Percentiles rank a stretch among this genome's conserved stretches.
Evolutionary conservation across 768 basidiomycete genomes (phyloP).

Genomic region (Porpolomopsis calyptriformis): DNA sequence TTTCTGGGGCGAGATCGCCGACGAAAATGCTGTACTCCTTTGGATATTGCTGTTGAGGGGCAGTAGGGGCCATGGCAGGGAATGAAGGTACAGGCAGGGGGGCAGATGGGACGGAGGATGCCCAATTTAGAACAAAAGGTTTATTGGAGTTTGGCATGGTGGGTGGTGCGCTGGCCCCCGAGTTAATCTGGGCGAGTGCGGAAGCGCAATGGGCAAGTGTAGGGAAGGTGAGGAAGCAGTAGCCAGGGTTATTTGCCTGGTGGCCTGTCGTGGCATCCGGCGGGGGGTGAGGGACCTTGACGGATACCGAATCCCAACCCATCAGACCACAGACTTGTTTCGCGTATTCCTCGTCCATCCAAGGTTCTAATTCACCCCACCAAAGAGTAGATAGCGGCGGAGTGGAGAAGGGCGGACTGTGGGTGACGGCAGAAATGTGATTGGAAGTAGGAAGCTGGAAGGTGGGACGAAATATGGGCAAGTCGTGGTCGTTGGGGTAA

Average conservation of each 20-base stretch:
- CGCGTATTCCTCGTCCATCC: constrained; percentile 97
- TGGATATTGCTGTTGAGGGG: constrained; percentile 46
- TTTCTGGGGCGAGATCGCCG: constrained; percentile 86
- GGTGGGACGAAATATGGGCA: constrained; percentile 20
- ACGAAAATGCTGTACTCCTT: constrained; percentile 94
- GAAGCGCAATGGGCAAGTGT: constrained; percentile 57
- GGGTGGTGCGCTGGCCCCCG: constrained; percentile 30
- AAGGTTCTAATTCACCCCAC: constrained; percentile 85
- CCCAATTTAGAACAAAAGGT: constrained; percentile 79
- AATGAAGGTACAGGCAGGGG: constrained; percentile 23
- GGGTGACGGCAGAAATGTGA: constrained; percentile 6
- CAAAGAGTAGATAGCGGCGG: constrained; percentile 51
- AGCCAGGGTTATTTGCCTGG: constrained; percentile 75
- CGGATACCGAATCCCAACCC: constrained; percentile 73
- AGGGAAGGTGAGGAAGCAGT: constrained; percentile 82
- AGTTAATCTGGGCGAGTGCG: constrained; percentile 58
- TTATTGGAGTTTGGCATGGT: constrained; percentile 83
- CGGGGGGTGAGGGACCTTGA: constrained; percentile 59
- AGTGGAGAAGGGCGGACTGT: constrained; percentile 19
- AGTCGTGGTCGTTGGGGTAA: constrained; percentile 23
- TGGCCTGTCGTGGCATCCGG: constrained; percentile 48
- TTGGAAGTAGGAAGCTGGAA: constrained; percentile 4
- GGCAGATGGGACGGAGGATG: constrained; percentile 29
- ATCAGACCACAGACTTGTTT: constrained; percentile 78
- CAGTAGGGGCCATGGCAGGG: constrained; percentile 18